Conservation (phyloP, 164 flowering plant species). For the Akebia trifoliata region DNA sequence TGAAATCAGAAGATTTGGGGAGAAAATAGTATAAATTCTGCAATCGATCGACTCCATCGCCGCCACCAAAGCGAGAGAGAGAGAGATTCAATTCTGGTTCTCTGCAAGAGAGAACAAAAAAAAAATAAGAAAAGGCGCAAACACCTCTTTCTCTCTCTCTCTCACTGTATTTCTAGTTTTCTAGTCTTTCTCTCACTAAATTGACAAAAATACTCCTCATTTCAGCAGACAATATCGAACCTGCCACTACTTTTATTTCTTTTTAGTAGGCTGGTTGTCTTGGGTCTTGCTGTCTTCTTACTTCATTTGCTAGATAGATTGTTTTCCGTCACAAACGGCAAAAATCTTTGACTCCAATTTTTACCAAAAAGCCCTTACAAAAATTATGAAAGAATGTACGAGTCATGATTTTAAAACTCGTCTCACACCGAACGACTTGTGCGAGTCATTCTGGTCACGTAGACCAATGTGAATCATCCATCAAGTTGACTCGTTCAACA, state of each 20-base stretch:
- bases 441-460: too few relatives aligned
- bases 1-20: too few relatives aligned
- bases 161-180: constrained; percentile 13
- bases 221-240: neutral
- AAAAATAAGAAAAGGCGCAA: constrained; percentile 19
- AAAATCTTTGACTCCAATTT: neutral
- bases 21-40: too few relatives aligned
- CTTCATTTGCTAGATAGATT: neutral
- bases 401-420: too few relatives aligned
- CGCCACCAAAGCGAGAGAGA: too few relatives aligned
- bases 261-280: neutral
- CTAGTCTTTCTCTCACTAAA: constrained; percentile 14
- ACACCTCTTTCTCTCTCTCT: constrained; percentile 12
- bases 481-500: too few relatives aligned
- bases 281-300: constrained; percentile 8
- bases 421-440: too few relatives aligned
- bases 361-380: neutral
- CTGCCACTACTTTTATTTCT: neutral
- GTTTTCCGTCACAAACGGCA: too few relatives aligned
- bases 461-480: too few relatives aligned
- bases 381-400: too few relatives aligned
- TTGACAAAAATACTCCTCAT: neutral
- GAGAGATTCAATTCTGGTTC: constrained; percentile 10
- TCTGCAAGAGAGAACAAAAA: constrained; percentile 6
- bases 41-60: too few relatives aligned